Evolutionary conservation across 2,329 filamentous ascomycete species (phyloP).

Genomic region (Talaromyces sp.): DNA sequence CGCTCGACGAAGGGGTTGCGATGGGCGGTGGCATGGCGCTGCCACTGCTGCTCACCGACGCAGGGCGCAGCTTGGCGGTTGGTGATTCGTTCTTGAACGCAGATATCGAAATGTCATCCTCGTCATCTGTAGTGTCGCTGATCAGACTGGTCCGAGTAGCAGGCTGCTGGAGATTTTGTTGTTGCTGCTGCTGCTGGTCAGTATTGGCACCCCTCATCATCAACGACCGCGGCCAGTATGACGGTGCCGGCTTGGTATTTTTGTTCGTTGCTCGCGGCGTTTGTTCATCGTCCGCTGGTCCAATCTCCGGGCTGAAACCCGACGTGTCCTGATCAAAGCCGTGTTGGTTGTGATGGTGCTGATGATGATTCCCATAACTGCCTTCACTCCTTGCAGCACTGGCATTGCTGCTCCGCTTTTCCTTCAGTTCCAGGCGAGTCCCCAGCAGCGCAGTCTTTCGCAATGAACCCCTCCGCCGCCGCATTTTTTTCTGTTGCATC

Average conservation of each 20-base stretch:
- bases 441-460: slow-evolving; percentile 81
- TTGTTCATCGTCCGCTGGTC: neutral
- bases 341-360: neutral
- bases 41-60: slow-evolving; percentile 11
- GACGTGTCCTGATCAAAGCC: neutral
- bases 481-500: slow-evolving; percentile 49
- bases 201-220: slow-evolving; percentile 12
- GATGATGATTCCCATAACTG: neutral
- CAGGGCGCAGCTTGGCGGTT: slow-evolving; percentile 14
- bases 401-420: slow-evolving; percentile 17
- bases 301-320: neutral
- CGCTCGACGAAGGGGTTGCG: slow-evolving; percentile 48
- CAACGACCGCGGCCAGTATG: slow-evolving; percentile 2
- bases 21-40: slow-evolving; percentile 18
- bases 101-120: slow-evolving; percentile 66
- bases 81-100: slow-evolving; percentile 33
- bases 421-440: slow-evolving; percentile 36
- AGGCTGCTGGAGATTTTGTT: slow-evolving; percentile 22
- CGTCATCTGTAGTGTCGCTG: slow-evolving; percentile 72
- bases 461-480: slow-evolving; percentile 75
- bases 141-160: slow-evolving; percentile 44
- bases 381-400: neutral
- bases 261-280: slow-evolving; percentile 9
- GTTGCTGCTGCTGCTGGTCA: slow-evolving; percentile 26
- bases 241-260: neutral